Evolutionary conservation across 768 basidiomycete genomes (phyloP).

Genomic region (Agrocybe chaxingu): DNA sequence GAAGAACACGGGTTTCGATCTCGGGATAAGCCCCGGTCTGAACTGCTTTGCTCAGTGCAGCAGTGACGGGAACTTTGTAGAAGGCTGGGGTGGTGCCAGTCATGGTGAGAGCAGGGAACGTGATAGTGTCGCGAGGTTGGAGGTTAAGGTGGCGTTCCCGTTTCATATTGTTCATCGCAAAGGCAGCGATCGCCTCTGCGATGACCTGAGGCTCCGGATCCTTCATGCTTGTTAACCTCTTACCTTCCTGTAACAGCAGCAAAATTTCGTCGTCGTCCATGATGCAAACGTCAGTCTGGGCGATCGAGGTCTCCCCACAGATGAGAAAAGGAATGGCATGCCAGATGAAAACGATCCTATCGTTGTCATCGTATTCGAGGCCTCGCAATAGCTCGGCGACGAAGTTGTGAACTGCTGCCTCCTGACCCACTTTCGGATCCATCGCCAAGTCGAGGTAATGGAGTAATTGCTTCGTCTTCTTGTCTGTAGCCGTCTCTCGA

Average conservation of each 20-base stretch:
- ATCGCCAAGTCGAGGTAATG: slow-evolving; percentile 20
- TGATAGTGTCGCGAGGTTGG: slow-evolving; percentile 10
- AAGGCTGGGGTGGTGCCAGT: slow-evolving; percentile 20
- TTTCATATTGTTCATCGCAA: slow-evolving; percentile 18
- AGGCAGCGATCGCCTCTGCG: slow-evolving; percentile 26
- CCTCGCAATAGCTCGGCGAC: slow-evolving; percentile 14
- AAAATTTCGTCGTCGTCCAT: slow-evolving; percentile 18
- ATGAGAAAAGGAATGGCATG: slow-evolving; percentile 17
- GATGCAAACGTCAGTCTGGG: slow-evolving; percentile 21
- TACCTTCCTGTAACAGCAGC: slow-evolving; percentile 20
- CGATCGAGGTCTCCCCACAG: slow-evolving; percentile 16
- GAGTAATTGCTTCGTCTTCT: slow-evolving; percentile 15
- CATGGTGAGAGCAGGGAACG: slow-evolving; percentile 19
- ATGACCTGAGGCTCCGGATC: slow-evolving; percentile 29
- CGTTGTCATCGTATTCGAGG: slow-evolving; percentile 15
- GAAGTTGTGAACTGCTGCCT: slow-evolving; percentile 22
- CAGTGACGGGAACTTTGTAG: slow-evolving; percentile 21
- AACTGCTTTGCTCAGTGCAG: slow-evolving; percentile 17
- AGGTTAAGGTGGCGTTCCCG: slow-evolving; percentile 16
- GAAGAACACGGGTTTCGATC: slow-evolving; percentile 18
- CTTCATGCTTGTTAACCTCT: slow-evolving; percentile 13
- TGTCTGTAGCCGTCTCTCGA: slow-evolving; percentile 17
- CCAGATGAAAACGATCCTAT: slow-evolving; percentile 17
- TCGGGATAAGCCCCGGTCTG: slow-evolving; percentile 15
- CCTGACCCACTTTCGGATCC: slow-evolving; percentile 17